Base-by-base conservation (phyloP, 108 stramenopile genomes). In the Pseudonitzschia delicatissima region DNA sequence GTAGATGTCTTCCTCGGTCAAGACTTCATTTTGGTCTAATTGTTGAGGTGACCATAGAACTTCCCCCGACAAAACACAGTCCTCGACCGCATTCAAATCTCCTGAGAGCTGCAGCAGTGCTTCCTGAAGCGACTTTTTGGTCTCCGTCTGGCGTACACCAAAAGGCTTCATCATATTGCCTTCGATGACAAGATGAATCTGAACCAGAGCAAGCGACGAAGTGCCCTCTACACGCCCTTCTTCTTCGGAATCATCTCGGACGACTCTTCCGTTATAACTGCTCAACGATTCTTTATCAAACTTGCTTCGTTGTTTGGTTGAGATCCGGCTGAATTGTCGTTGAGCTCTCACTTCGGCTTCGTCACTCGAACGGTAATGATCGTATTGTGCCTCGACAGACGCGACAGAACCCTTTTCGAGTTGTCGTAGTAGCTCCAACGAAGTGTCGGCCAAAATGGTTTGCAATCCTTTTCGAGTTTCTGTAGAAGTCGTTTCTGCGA, bases 391-490 rank as follows among this genome's bases (percentile, higher is more conserved):
- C 17, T 67, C 70, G 17, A 79, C 85, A 17, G 84, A 76, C 37
- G 78, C 57, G 39, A 90, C 80, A 39, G 71, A 66, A 0, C 53
- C 53, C 42, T 57, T 44, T 63, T 84, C 53, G 12, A 57, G 75
- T 12, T 84, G 81, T 15, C 88, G 72, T 21, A 82, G 62, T 0
- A 90, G 59, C 36, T 90, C 85, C 59, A 90, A 35, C 7, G 85
- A 71, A 17, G 80, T 78, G 49, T 76, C 72, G 8, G 79, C 44
- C 8, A 83, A 53, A 29, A 87, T 45, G 49, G 83, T 61, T 66
- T 86, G 85, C 44, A 90, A 64, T 0, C 88, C 88, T 18, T 82
- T 64, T 25, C 88, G 80, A 31, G 62, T 85, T 44, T 73, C 71
- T 2, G 84, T 86, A 20, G 64, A 42, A 9, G 83, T 77, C 31